phyloP scores from a whole-genome alignment of 2,329 filamentous ascomycete species.

The Trichoderma sp. region DNA sequence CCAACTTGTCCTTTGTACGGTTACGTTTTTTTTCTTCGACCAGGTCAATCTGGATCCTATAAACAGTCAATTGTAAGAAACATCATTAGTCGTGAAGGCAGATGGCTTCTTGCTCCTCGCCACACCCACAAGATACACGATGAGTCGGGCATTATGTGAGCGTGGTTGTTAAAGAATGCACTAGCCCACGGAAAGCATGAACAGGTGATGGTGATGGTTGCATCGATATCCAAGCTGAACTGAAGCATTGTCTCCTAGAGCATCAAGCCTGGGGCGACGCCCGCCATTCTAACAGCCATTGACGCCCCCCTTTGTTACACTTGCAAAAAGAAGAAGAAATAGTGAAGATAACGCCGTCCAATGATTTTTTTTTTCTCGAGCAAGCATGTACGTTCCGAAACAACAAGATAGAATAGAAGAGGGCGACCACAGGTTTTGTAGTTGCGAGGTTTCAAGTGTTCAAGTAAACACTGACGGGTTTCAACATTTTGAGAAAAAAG shows the following conservation, averaged over 20 bases:
- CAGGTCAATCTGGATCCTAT: not conserved
- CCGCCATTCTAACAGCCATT: not conserved
- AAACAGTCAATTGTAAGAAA: not conserved
- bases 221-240: not conserved
- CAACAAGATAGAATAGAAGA: not conserved
- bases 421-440: not conserved
- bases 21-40: not conserved
- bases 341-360: not conserved
- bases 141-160: not conserved
- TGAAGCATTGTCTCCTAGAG: not conserved
- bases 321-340: conserved; percentile 3
- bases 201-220: not conserved
- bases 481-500: not conserved
- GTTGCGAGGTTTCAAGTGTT: not conserved
- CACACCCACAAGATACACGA: not conserved
- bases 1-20: not conserved
- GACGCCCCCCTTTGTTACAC: conserved; percentile 8
- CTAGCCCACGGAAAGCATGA: not conserved
- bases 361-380: not conserved
- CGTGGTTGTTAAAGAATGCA: no score
- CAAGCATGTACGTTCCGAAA: not conserved
- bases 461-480: not conserved
- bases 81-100: not conserved
- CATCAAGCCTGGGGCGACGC: not conserved
- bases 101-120: not conserved